phyloP scores from a whole-genome alignment of 768 basidiomycete genomes.

The Coprinellus micaceus region DNA sequence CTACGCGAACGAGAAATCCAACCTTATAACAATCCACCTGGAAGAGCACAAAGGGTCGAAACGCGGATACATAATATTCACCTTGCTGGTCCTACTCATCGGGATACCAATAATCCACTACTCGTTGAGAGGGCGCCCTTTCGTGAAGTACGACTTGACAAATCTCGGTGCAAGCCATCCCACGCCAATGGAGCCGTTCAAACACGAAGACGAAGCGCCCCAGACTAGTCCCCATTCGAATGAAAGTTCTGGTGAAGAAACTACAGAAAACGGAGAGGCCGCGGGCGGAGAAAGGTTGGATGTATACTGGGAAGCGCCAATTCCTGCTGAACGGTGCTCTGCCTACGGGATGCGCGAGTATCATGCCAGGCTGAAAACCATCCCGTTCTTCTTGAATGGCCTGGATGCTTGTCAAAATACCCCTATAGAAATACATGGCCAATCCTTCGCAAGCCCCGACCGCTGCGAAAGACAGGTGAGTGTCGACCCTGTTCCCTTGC shows the following conservation, averaged over 20 bases:
- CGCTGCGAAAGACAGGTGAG: constrained; percentile 28
- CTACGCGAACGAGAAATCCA: constrained; percentile 36
- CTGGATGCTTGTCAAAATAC: constrained; percentile 23
- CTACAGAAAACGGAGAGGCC: neutral
- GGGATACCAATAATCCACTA: constrained; percentile 21
- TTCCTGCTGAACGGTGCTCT: constrained; percentile 21
- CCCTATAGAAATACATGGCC: constrained; percentile 24
- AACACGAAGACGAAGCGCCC: too few species aligned
- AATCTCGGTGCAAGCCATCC: too few species aligned
- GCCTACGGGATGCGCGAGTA: constrained; percentile 28
- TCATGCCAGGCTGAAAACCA: constrained; percentile 24
- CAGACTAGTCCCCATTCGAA: too few species aligned
- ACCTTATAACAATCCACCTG: constrained; percentile 32
- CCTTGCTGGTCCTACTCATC: constrained; percentile 26
- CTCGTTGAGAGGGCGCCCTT: constrained; percentile 9
- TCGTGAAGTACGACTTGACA: neutral
- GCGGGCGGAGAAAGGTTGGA: too few species aligned
- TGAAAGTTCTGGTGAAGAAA: neutral
- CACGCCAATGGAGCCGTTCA: too few species aligned
- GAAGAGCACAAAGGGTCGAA: constrained; percentile 30
- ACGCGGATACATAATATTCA: constrained; percentile 21
- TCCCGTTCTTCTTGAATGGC: constrained; percentile 26
- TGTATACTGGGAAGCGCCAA: constrained; percentile 23
- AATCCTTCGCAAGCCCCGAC: constrained; percentile 18
- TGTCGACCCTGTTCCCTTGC: neutral